Percentiles rank a stretch among this genome's conserved stretches.
Conservation (phyloP, 2,329 filamentous ascomycete species). For the Fusarium liriodendri region DNA sequence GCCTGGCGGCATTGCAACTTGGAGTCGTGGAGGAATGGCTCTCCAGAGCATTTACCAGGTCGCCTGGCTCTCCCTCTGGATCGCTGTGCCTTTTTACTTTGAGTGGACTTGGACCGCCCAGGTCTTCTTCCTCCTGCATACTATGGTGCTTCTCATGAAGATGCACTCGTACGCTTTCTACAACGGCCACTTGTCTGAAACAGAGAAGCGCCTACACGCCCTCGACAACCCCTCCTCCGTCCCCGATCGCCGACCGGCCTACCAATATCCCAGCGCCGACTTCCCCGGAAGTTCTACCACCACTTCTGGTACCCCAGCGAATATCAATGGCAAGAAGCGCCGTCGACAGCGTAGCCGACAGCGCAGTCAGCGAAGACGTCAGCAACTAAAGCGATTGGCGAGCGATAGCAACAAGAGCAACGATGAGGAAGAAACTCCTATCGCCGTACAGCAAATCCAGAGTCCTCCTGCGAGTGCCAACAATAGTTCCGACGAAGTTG, state of each 20-base stretch:
- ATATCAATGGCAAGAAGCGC: constrained; percentile 36
- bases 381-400: constrained; percentile 22
- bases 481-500: constrained; percentile 62
- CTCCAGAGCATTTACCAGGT: constrained; percentile 87
- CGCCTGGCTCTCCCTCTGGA: constrained; percentile 85
- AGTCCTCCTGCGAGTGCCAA: constrained; percentile 34
- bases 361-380: constrained; percentile 31
- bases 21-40: constrained; percentile 81
- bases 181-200: constrained; percentile 93
- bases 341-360: constrained; percentile 35
- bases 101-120: constrained; percentile 98
- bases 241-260: constrained; percentile 73
- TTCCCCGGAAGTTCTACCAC: constrained; percentile 54
- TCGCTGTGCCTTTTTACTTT: constrained; percentile 83
- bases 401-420: constrained; percentile 40
- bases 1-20: constrained; percentile 69
- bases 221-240: constrained; percentile 80
- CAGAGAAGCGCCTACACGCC: constrained; percentile 80
- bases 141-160: constrained; percentile 95
- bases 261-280: constrained; percentile 77
- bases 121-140: constrained; percentile 92
- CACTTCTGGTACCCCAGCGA: constrained; percentile 33
- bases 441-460: neutral
- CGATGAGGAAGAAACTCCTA: constrained; percentile 40
- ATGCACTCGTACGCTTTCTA: constrained; percentile 99